Evolutionary conservation across 176 grass and related monocot species (phyloP).

Genomic region (Lolium multiflorum): DNA sequence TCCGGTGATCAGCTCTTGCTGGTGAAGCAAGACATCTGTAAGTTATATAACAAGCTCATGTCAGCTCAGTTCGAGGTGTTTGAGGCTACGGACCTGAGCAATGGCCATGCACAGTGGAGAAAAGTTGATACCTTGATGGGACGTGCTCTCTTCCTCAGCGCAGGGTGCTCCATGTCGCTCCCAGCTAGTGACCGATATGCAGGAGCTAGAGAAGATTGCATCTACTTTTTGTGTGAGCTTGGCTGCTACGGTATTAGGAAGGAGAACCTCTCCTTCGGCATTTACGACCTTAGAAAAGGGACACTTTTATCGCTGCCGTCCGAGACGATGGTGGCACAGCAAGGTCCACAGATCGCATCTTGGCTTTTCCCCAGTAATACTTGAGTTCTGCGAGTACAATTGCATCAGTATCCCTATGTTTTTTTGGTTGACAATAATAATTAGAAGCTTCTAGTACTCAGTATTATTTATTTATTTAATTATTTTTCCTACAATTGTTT

Average conservation of each 20-base stretch:
- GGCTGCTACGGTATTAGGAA: not conserved
- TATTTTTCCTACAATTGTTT: too few species aligned
- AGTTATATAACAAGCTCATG: not conserved
- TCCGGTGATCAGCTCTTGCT: not conserved
- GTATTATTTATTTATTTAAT: too few species aligned
- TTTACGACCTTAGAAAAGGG: constrained; percentile 10
- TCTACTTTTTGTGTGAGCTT: constrained; percentile 31
- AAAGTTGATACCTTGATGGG: not conserved
- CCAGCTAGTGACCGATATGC: not conserved
- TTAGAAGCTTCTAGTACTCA: too few species aligned
- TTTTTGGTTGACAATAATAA: too few species aligned
- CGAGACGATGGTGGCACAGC: not conserved
- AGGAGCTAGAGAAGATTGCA: constrained; percentile 26
- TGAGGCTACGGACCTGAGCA: not conserved
- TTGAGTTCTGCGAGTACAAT: not conserved
- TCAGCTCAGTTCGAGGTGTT: not conserved
- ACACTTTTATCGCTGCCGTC: not conserved
- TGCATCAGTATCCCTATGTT: too few species aligned
- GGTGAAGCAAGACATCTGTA: not conserved
- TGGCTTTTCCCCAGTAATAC: not conserved
- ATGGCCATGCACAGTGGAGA: not conserved
- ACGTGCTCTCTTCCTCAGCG: not conserved
- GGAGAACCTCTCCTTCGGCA: not conserved
- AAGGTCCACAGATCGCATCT: not conserved
- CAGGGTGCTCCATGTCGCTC: constrained; percentile 27